phyloP scores from a whole-genome alignment of 2,329 filamentous ascomycete species.

The Hymenoscyphus salicellus region DNA sequence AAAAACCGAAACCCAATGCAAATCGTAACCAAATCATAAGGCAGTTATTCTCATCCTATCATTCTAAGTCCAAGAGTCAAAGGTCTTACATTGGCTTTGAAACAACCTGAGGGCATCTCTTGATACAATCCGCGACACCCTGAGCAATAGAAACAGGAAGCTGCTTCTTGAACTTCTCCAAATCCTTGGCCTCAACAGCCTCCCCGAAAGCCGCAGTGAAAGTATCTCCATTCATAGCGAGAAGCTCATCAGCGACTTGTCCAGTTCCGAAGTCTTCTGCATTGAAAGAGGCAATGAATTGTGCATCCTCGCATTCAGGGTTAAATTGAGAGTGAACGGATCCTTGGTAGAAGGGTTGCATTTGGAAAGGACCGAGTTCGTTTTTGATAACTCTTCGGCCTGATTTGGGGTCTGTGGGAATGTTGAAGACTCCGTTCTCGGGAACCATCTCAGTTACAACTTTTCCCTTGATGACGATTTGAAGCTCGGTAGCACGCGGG shows the following conservation, averaged over 20 bases:
- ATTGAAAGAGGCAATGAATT: conserved; percentile 50
- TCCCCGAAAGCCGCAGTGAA: conserved; percentile 48
- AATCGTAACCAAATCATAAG: no score
- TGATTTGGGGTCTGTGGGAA: conserved; percentile 33
- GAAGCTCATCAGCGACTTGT: conserved; percentile 49
- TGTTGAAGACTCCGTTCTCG: conserved; percentile 47
- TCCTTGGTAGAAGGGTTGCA: conserved; percentile 55
- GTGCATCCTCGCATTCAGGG: conserved; percentile 49
- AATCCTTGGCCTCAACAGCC: conserved; percentile 45
- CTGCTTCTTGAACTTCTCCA: conserved; percentile 43
- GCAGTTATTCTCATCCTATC: no score
- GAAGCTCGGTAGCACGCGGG: conserved; percentile 52
- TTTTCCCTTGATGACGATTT: conserved; percentile 48
- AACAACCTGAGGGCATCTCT: neutral
- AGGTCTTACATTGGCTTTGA: no score
- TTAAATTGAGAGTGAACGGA: conserved; percentile 56
- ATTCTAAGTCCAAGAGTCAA: no score
- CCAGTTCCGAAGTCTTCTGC: conserved; percentile 52
- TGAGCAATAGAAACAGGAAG: conserved; percentile 50
- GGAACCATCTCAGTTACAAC: conserved; percentile 52
- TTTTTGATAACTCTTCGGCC: conserved; percentile 42
- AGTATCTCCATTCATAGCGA: conserved; percentile 46
- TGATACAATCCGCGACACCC: conserved; percentile 50
- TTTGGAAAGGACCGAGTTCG: conserved; percentile 44
- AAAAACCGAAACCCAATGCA: neutral